Conservation (phyloP, 495 filamentous ascomycete genomes). For the Aspergillus bridgeri region DNA sequence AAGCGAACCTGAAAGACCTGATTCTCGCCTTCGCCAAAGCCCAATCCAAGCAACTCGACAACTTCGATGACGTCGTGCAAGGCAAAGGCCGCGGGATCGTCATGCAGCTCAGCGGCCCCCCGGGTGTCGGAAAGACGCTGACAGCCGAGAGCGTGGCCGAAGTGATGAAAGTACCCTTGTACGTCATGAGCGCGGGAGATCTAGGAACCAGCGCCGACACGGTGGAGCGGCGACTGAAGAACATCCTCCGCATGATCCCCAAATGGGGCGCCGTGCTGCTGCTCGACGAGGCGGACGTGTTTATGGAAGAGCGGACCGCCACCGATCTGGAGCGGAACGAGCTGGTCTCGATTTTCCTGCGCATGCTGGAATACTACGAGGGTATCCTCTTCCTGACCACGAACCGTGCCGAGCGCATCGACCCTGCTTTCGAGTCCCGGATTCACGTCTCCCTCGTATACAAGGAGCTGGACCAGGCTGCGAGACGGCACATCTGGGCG, state of each 20-base stretch:
- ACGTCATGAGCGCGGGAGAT: conserved; percentile 52
- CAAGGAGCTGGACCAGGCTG: conserved; percentile 32
- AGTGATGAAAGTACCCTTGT: conserved; percentile 28
- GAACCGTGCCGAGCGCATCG: conserved; percentile 49
- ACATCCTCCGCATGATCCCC: conserved; percentile 46
- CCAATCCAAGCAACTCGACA: conserved; percentile 23
- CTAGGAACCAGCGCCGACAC: conserved; percentile 46
- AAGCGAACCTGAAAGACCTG: conserved; percentile 27
- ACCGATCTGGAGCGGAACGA: conserved; percentile 38
- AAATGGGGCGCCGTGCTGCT: conserved; percentile 47
- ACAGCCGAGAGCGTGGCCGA: conserved; percentile 39
- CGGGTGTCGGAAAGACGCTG: conserved; percentile 43
- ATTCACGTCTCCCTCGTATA: conserved; percentile 51
- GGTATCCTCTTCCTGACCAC: conserved; percentile 62
- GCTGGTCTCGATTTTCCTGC: conserved; percentile 49
- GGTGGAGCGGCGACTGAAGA: conserved; percentile 49
- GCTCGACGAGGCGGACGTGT: conserved; percentile 48
- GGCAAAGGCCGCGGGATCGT: conserved; percentile 37
- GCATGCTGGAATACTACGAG: conserved; percentile 53
- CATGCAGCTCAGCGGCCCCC: conserved; percentile 38
- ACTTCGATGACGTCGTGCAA: conserved; percentile 29
- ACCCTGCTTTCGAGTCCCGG: conserved; percentile 48
- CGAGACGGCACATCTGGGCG: conserved; percentile 27
- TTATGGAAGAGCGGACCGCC: conserved; percentile 36
- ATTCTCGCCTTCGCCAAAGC: conserved; percentile 30